Percentiles rank a stretch among this genome's conserved stretches.
These are phyloP conservation scores for Xylaria cubensis DNA, from an alignment of 495 filamentous ascomycete genomes.

Conservation along the genomic window DNA sequence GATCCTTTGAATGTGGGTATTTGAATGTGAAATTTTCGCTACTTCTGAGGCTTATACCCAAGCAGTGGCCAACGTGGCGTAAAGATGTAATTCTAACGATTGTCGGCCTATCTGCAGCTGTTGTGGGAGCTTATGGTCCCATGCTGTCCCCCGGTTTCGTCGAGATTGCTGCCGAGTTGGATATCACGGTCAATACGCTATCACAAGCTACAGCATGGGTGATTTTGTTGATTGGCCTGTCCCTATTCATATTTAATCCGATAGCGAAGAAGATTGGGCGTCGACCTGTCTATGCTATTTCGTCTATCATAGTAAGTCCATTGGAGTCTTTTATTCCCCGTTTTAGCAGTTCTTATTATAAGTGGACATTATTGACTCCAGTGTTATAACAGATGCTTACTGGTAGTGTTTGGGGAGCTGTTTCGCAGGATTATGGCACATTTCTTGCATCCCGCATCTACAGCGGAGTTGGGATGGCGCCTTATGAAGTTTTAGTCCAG, in stretches of 20 bases:
- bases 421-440: slow-evolving; percentile 60
- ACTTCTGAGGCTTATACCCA: slow-evolving; percentile 28
- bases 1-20: slow-evolving; percentile 58
- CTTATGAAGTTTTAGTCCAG: slow-evolving; percentile 64
- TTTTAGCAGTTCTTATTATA: too few relatives aligned
- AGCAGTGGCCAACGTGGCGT: slow-evolving; percentile 58
- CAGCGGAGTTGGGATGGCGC: slow-evolving; percentile 62
- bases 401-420: slow-evolving; percentile 66
- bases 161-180: slow-evolving; percentile 45
- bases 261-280: slow-evolving; percentile 70
- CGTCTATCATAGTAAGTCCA: slow-evolving; percentile 51
- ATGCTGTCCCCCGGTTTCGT: slow-evolving; percentile 61
- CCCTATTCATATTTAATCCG: slow-evolving; percentile 65
- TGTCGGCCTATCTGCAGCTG: slow-evolving; percentile 59
- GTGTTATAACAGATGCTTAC: slow-evolving; percentile 50
- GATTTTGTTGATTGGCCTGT: slow-evolving; percentile 43
- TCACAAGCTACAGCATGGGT: slow-evolving; percentile 48
- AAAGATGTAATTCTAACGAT: slow-evolving; percentile 62
- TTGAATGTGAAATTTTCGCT: not conserved
- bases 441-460: slow-evolving; percentile 61
- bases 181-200: slow-evolving; percentile 42
- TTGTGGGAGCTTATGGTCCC: slow-evolving; percentile 62
- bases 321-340: too few relatives aligned
- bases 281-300: slow-evolving; percentile 66
- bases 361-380: too few relatives aligned